phyloP scores from a whole-genome alignment of 2,329 filamentous ascomycete species.

The Colletotrichum sp. region DNA sequence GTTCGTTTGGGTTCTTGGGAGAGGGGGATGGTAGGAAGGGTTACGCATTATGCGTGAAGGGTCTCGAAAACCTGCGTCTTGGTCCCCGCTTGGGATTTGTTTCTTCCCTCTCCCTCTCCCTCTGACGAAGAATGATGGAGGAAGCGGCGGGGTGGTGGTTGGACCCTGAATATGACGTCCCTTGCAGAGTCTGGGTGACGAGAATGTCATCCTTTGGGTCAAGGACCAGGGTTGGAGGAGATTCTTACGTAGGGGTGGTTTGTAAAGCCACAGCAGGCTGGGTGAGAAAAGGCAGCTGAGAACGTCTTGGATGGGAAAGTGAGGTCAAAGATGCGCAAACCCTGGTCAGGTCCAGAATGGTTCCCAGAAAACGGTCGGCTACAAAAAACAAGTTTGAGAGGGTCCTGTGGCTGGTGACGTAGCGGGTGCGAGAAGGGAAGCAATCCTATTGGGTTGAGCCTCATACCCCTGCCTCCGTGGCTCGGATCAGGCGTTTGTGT shows the following conservation, averaged over 20 bases:
- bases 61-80: constrained; percentile 15
- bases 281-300: neutral
- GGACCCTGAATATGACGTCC: constrained; percentile 13
- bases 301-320: neutral
- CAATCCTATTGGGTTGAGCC: constrained; percentile 8
- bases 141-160: neutral
- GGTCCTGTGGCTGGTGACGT: constrained; percentile 21
- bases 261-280: neutral
- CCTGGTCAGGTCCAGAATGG: neutral
- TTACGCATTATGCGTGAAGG: constrained; percentile 5
- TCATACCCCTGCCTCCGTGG: constrained; percentile 4
- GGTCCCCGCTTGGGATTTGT: neutral
- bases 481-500: neutral
- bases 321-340: neutral
- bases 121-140: constrained; percentile 1
- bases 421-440: neutral
- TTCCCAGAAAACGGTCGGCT: neutral
- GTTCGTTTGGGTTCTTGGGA: neutral
- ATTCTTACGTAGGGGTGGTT: neutral
- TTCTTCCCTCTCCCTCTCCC: neutral
- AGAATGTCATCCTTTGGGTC: neutral
- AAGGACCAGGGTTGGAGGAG: neutral
- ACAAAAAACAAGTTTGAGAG: constrained; percentile 15
- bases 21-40: neutral
- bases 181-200: neutral